Evolutionary conservation across 306 rosid species (phyloP).

Genomic region (Lithocarpus polystachyus): DNA sequence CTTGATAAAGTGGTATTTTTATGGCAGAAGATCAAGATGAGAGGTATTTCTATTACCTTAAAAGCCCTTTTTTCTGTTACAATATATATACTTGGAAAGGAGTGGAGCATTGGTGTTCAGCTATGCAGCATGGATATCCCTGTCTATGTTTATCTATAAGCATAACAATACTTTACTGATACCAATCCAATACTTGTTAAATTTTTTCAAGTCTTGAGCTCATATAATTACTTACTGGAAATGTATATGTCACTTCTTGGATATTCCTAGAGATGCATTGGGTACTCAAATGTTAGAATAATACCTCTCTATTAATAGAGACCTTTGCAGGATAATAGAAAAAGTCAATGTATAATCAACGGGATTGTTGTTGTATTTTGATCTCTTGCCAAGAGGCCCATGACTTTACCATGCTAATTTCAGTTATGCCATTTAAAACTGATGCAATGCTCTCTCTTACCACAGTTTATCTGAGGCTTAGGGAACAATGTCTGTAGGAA

Average conservation of each 20-base stretch:
- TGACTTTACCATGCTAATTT: not conserved
- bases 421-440: not conserved
- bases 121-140: not conserved
- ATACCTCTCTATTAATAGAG: not conserved
- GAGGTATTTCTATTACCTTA: conserved; percentile 42
- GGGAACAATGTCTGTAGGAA: not conserved
- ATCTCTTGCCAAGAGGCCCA: not conserved
- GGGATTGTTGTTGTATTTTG: not conserved
- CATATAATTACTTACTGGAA: not conserved
- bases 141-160: not conserved
- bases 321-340: not conserved
- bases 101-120: not conserved
- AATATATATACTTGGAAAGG: not conserved
- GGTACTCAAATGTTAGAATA: not conserved
- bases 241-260: not conserved
- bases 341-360: not conserved
- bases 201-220: not conserved
- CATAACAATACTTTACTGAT: not conserved
- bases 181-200: not conserved
- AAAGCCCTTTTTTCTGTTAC: not conserved
- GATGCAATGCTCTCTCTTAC: too few species aligned
- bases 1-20: conserved; percentile 30
- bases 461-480: not conserved
- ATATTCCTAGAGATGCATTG: not conserved
- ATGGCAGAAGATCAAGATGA: conserved; percentile 12